A percentile compares a stretch with the other conserved stretches of the same genome.
Evolutionary conservation across 345 rosid species (phyloP).

Genomic region (Nephelium lappaceum): DNA sequence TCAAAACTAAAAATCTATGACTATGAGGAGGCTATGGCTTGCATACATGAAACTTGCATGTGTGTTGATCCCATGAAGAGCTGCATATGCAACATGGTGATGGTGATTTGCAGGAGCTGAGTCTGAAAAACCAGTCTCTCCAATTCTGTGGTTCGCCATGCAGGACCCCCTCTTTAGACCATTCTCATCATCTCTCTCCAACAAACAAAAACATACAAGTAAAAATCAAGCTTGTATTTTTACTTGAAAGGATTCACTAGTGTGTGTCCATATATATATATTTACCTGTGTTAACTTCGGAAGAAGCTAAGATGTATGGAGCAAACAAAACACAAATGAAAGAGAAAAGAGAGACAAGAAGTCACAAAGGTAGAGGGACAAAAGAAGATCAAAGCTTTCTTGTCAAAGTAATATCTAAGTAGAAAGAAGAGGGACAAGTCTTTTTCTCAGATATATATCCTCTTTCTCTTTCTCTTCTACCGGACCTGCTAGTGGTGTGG

Average conservation of each 20-base stretch:
- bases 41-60: slow-evolving; percentile 72
- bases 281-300: background rate
- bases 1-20: no score
- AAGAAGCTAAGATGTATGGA: slow-evolving; percentile 20
- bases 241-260: no score
- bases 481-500: background rate
- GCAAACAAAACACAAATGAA: slow-evolving; percentile 20
- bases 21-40: no score
- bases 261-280: no score
- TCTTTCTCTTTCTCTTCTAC: background rate
- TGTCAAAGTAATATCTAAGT: slow-evolving; percentile 47
- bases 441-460: slow-evolving; percentile 39
- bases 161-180: slow-evolving; percentile 31
- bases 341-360: background rate
- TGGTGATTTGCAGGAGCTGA: slow-evolving; percentile 65
- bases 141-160: slow-evolving; percentile 84
- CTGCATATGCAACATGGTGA: slow-evolving; percentile 71
- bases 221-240: background rate
- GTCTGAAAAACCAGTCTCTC: slow-evolving; percentile 70
- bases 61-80: slow-evolving; percentile 68
- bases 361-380: slow-evolving; percentile 27
- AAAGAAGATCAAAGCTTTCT: slow-evolving; percentile 54
- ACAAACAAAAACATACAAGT: slow-evolving; percentile 19
- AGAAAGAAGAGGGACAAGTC: slow-evolving; percentile 55
- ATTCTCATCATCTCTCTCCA: slow-evolving; percentile 31